Evolutionary conservation across 176 grass and related monocot species (phyloP).

Genomic region (Leersia perrieri): DNA sequence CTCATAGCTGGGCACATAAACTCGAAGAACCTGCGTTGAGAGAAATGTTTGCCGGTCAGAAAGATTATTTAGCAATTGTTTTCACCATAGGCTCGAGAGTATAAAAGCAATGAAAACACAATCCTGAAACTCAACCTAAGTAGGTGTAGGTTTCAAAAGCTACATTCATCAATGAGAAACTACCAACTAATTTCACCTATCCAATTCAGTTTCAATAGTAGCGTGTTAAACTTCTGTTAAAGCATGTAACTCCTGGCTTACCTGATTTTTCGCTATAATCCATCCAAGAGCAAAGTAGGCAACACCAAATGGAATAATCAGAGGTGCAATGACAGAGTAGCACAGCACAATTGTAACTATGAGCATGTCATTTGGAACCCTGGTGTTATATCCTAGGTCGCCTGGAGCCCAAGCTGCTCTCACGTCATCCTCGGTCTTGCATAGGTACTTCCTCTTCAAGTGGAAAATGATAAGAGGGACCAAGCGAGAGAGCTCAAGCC

Average conservation of each 20-base stretch:
- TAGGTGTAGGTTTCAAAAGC: neutral
- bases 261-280: slow-evolving; percentile 84
- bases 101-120: neutral
- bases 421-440: slow-evolving; percentile 88
- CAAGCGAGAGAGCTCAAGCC: slow-evolving; percentile 83
- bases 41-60: neutral
- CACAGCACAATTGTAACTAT: slow-evolving; percentile 77
- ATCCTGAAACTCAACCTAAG: neutral
- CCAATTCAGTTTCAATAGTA: neutral
- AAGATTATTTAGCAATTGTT: neutral
- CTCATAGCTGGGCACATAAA: slow-evolving; percentile 71
- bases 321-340: slow-evolving; percentile 86
- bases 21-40: slow-evolving; percentile 59
- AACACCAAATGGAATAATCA: slow-evolving; percentile 85
- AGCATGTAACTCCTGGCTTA: slow-evolving; percentile 23
- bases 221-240: slow-evolving; percentile 1
- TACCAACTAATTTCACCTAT: neutral
- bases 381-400: slow-evolving; percentile 66
- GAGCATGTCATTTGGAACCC: slow-evolving; percentile 88
- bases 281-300: slow-evolving; percentile 87
- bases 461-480: slow-evolving; percentile 92
- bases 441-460: slow-evolving; percentile 90
- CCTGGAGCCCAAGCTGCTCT: slow-evolving; percentile 79
- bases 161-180: neutral
- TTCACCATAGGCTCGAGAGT: neutral